Evolutionary conservation across 2,329 filamentous ascomycete species (phyloP).

Genomic region (Diaporthe longicolla): DNA sequence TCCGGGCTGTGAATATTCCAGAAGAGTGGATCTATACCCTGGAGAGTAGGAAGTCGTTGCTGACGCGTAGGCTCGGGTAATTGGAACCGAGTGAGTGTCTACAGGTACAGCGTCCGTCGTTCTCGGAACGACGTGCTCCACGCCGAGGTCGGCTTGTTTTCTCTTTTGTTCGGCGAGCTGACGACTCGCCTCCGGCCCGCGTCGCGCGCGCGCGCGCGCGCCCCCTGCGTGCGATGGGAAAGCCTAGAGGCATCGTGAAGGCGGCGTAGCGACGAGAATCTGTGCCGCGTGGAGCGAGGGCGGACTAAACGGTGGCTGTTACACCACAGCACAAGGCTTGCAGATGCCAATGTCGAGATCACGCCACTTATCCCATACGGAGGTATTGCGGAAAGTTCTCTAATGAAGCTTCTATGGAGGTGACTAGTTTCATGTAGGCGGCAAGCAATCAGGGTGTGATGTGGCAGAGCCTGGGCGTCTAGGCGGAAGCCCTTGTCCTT

Average conservation of each 20-base stretch:
- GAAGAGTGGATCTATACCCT: neutral
- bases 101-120: neutral
- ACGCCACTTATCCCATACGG: conserved; percentile 11
- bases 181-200: neutral
- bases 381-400: conserved; percentile 2
- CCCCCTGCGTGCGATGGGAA: neutral
- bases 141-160: neutral
- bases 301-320: conserved; percentile 9
- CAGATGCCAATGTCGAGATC: conserved; percentile 19
- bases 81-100: neutral
- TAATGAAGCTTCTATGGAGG: conserved; percentile 6
- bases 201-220: conserved; percentile 2
- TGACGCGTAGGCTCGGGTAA: neutral
- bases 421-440: conserved; percentile 28
- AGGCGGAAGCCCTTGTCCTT: conserved; percentile 19
- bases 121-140: conserved; percentile 7
- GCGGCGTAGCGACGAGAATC: no score
- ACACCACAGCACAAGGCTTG: conserved; percentile 13
- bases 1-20: conserved; percentile 1
- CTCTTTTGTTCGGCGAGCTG: neutral
- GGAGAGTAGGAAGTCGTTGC: neutral
- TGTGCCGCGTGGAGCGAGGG: neutral
- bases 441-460: conserved; percentile 8
- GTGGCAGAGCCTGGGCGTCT: conserved; percentile 29
- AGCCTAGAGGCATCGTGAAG: neutral